Conservation (phyloP, 768 basidiomycete species). For the Boletellus sp. region DNA sequence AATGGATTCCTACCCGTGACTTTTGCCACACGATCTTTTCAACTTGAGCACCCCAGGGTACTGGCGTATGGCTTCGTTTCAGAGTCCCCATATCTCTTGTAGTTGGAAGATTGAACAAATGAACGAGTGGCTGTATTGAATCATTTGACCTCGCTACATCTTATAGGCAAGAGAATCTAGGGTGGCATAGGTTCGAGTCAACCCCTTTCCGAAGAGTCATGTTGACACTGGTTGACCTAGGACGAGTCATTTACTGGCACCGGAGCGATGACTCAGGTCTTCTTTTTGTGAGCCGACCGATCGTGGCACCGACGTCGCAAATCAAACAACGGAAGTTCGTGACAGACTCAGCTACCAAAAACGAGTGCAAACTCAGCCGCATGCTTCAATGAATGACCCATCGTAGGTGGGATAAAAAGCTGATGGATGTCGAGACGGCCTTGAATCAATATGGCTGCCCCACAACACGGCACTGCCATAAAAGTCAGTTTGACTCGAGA, state of each 20-base stretch:
- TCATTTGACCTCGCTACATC: not conserved
- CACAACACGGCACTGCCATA: too few relatives aligned
- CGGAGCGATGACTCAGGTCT: not conserved
- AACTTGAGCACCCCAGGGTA: slow-evolving; percentile 4
- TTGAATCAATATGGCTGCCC: too few relatives aligned
- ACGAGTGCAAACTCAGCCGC: too few relatives aligned
- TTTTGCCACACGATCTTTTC: slow-evolving; percentile 8
- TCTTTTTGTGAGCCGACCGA: not conserved
- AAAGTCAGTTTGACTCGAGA: too few relatives aligned
- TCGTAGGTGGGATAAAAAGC: too few relatives aligned
- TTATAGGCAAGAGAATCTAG: slow-evolving; percentile 10
- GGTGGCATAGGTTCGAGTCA: slow-evolving; percentile 5
- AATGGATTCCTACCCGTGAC: slow-evolving; percentile 9
- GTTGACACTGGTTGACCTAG: slow-evolving; percentile 8
- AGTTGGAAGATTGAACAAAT: not conserved
- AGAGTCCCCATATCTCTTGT: slow-evolving; percentile 17
- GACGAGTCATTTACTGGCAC: slow-evolving; percentile 11
- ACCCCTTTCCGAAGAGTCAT: not conserved
- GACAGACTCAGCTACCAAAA: too few relatives aligned
- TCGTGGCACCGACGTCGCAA: not conserved
- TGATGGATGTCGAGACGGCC: too few relatives aligned
- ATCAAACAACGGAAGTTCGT: too few relatives aligned
- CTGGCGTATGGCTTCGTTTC: slow-evolving; percentile 11
- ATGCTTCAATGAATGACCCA: too few relatives aligned
- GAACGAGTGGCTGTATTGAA: not conserved